Evolutionary conservation across 441 rosid genomes (phyloP), one percentile per base, ranked within the genome.

Genomic region (Flueggea neowawraea): DNA sequence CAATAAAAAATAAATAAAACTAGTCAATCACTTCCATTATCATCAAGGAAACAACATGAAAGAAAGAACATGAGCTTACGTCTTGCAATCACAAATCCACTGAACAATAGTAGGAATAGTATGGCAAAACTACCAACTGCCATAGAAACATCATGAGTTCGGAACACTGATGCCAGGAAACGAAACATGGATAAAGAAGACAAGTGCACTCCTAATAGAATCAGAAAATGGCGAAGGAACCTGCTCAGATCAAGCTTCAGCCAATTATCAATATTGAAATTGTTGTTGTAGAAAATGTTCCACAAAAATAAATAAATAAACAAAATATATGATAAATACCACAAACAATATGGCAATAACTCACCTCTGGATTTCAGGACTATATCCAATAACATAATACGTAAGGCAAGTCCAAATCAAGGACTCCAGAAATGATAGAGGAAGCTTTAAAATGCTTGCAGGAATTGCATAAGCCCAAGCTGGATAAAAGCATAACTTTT

Each of bases 351-450:
- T 43, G 45, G 8, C 45, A 43, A 43, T 6, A 43, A 43, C 45
- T 61, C 66, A 85, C 89, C 95, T 82, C 63, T 61, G 66, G 11
- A 62, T 54, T 55, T 84, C 87, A 13, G 88, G 88, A 65, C 74
- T 86, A 51, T 82, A 88, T 60, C 92, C 92, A 63, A 86, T 82
- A 60, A 74, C 86, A 66, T 84, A 86, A 76, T 88, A 88, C 64
- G 96, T 88, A 39, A 84, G 60, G 43, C 64, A 54, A 11, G 88
- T 88, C 96, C 96, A 88, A 11, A 86, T 52, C 6, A 75, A 45
- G 52, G 92, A 58, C 55, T 88, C 88, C 0, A 80, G 39, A 44
- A 78, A 55, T 0, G 84, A 78, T 54, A 82, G 53, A 31, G 90
- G 90, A 54, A 84, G 12, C 65, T 78, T 80, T 53, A 84, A 16